phyloP scores from a whole-genome alignment of 768 basidiomycete genomes.

The Lepiota venenata region DNA sequence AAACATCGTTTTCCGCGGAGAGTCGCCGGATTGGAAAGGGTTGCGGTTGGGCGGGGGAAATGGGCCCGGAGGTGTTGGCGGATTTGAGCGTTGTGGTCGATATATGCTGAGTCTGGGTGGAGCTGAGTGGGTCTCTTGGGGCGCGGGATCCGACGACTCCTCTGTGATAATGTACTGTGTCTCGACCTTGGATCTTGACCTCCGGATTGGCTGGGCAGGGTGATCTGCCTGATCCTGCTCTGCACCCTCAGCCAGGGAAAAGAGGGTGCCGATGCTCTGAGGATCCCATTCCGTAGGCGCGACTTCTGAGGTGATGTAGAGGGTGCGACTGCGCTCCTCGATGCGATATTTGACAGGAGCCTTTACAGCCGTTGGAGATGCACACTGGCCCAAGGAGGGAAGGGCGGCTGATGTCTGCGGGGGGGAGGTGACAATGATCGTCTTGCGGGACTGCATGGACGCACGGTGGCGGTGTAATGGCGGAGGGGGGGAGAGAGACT shows the following conservation, averaged over 20 bases:
- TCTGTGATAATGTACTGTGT: constrained; percentile 24
- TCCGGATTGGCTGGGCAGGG: constrained; percentile 25
- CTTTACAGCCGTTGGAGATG: constrained; percentile 28
- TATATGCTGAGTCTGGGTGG: neutral
- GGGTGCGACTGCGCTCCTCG: constrained; percentile 43
- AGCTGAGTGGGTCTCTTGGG: neutral
- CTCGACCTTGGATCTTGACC: constrained; percentile 28
- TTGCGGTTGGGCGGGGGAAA: constrained; percentile 15
- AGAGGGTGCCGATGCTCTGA: constrained; percentile 35
- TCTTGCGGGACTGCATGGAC: constrained; percentile 31
- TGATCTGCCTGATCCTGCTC: no score
- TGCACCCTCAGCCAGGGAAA: constrained; percentile 30
- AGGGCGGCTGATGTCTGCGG: constrained; percentile 20
- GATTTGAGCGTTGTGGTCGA: constrained; percentile 10
- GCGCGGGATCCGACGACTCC: constrained; percentile 9
- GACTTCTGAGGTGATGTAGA: constrained; percentile 42
- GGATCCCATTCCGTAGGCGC: constrained; percentile 41
- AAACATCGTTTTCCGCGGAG: no score
- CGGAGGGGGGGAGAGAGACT: neutral
- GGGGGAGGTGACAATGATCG: constrained; percentile 35
- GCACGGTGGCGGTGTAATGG: neutral
- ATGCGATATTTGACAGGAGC: constrained; percentile 40
- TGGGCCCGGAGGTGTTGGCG: constrained; percentile 10
- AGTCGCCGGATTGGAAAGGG: neutral
- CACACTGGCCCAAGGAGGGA: constrained; percentile 19